Evolutionary conservation across 805 yeast genomes (phyloP), one percentile per base, ranked within the genome.

Genomic region (Candida endomychidarum): DNA sequence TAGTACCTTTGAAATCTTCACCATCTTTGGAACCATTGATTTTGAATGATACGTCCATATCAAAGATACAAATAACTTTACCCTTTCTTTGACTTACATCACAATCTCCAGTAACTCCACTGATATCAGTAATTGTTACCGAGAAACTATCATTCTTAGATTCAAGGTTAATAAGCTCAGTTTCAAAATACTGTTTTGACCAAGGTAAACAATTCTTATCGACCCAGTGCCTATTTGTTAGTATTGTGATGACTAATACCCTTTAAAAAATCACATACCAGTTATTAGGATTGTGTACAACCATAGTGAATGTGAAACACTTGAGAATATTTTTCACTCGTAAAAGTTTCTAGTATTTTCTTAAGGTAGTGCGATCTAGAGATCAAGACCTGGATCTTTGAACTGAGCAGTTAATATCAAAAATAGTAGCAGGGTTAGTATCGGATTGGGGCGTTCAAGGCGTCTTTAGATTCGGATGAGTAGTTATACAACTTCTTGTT

Each of bases 61-160:
- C 95, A 53, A 76, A 85, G 36, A 85, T 81, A 54, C 91, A 84
- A 52, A 79, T 75, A 18, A 82, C 86, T 60, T 80, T 83, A 7
- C 91, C 91, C 61, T 86, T 86, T 66, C 95, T 76, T 60, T 86
- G 91, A 16, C 87, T 81, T 10, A 86, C 90, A 52, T 85, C 86
- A 51, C 93, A 83, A 58, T 86, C 93, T 16, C 95, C 95, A 5
- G 67, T 54, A 12, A 69, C 58, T 5, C 75, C 57, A 18, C 59
- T 64, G 3, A 82, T 63, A 2, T 69, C 53, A 14, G 61, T 61
- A 31, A 81, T 52, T 7, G 59, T 41, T 29, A 62, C 49, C 16
- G 37, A 49, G 37, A 49, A 46, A 6, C 27, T 45, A 14, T 61
- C 68, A 24, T 56, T 45, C 38, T 61, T 62, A 27, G 49, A 48